phyloP scores from a whole-genome alignment of 371 early-diverging fungal genomes.

The Choanephora cucurbitarum region DNA sequence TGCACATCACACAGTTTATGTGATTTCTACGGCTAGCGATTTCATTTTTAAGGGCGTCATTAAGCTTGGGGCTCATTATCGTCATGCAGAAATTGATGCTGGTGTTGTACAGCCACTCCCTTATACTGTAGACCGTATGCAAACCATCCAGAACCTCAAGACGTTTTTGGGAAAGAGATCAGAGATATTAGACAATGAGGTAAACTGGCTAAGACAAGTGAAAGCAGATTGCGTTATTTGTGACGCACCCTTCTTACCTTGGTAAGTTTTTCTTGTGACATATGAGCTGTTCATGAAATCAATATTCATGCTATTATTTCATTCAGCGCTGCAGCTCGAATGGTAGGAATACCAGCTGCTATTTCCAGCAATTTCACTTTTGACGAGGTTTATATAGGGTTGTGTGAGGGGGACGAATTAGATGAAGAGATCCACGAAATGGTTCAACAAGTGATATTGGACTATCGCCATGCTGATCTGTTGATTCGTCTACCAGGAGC shows the following conservation, averaged over 20 bases:
- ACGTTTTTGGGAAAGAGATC: slow-evolving; percentile 51
- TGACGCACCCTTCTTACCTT: slow-evolving; percentile 73
- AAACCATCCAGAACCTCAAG: slow-evolving; percentile 52
- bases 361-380: slow-evolving; percentile 81
- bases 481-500: slow-evolving; percentile 72
- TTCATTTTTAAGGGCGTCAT: slow-evolving; percentile 70
- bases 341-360: slow-evolving; percentile 63
- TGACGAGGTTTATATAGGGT: slow-evolving; percentile 69
- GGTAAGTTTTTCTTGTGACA: slow-evolving; percentile 35
- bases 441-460: slow-evolving; percentile 49
- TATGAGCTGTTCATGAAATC: not conserved
- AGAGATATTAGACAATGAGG: slow-evolving; percentile 50
- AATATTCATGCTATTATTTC: slow-evolving; percentile 1
- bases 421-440: slow-evolving; percentile 53
- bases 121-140: slow-evolving; percentile 66
- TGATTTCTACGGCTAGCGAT: slow-evolving; percentile 65
- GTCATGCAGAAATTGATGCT: slow-evolving; percentile 66
- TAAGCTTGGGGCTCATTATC: slow-evolving; percentile 55
- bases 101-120: slow-evolving; percentile 75
- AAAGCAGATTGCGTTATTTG: slow-evolving; percentile 65
- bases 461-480: slow-evolving; percentile 63
- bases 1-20: slow-evolving; percentile 62
- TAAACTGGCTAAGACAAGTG: slow-evolving; percentile 57
- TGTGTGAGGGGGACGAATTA: slow-evolving; percentile 58
- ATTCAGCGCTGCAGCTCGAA: slow-evolving; percentile 59